These are phyloP conservation scores for Dactylis glomerata DNA, from an alignment of 176 grass and related monocot species.

Conservation along the genomic window DNA sequence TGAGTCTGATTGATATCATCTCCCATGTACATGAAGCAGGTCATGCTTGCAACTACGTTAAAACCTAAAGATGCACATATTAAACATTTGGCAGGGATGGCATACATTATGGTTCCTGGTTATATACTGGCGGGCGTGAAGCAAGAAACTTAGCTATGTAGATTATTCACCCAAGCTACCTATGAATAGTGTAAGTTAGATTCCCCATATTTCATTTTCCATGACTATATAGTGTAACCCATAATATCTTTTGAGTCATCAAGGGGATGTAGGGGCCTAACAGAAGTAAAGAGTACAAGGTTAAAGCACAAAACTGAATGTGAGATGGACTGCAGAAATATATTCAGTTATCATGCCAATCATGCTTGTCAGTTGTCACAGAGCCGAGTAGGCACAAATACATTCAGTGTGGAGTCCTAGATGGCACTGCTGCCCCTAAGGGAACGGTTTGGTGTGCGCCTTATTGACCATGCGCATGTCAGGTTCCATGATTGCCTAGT, in stretches of 20 bases:
- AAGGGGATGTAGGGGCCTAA: not conserved
- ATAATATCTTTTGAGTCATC: not conserved
- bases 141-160: no score
- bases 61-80: no score
- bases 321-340: not conserved
- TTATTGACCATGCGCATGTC: no score
- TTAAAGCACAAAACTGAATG: not conserved
- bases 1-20: not conserved
- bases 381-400: not conserved
- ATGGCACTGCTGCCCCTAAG: not conserved
- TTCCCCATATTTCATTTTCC: not conserved
- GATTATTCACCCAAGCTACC: no score
- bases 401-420: not conserved
- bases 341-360: constrained; percentile 6
- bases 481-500: not conserved
- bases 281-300: not conserved
- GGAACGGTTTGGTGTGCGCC: not conserved
- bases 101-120: no score
- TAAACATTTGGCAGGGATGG: no score
- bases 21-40: not conserved
- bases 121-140: no score
- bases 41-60: not conserved
- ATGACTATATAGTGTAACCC: not conserved
- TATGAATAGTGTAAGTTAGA: not conserved
- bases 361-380: not conserved